Evolutionary conservation across 2,329 filamentous ascomycete species (phyloP), one percentile per base, ranked within the genome.

Genomic region (Pseudogymnoascus sp.): DNA sequence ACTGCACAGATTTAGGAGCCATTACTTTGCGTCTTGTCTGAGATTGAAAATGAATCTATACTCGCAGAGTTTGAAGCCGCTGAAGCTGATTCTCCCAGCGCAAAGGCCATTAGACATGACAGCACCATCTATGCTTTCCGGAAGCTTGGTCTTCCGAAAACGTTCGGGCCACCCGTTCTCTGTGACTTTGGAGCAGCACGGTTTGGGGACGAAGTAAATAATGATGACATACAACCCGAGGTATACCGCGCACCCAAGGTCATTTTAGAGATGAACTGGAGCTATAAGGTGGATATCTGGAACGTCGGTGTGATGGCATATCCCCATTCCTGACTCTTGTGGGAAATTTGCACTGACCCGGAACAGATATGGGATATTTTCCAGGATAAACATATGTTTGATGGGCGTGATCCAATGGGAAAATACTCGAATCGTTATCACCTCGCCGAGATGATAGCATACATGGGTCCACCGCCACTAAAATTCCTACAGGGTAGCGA

Each of bases 391-490:
- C 63, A 66, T 17, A 15, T 66, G 33, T 67, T 65, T 35, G 40
- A 40, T 23, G 65, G 40, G 13, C 35, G 59, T 40, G 31, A 50
- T 50, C 33, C 40, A 5, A 63, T 9, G 11, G 53, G 40, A n/a
- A 59, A 65, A 35, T 15, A 35, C 36, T 78, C 78, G 40, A 68
- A 73, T 68, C 68, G 75, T 38, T 57, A 69, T 62, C 75, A 79
- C 62, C 63, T 79, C 6, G 75, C 77, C 3, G 71, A 78, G 67
- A 79, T 79, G 71, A 76, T 77, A 63, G 74, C 72, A n/a, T 70
- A 78, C 64, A 67, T 79, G 2, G 76, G 76, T 23, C 71, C 70
- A 33, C 76, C 76, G 11, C 76, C 74, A 61, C 70, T 67, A 61
- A 70, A 73, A 59, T 53, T 78, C 5, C 36, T 66, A 9, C 61